Evolutionary conservation across 2,329 filamentous ascomycete genomes (phyloP).

Genomic region (Pestalotiopsis sp.): DNA sequence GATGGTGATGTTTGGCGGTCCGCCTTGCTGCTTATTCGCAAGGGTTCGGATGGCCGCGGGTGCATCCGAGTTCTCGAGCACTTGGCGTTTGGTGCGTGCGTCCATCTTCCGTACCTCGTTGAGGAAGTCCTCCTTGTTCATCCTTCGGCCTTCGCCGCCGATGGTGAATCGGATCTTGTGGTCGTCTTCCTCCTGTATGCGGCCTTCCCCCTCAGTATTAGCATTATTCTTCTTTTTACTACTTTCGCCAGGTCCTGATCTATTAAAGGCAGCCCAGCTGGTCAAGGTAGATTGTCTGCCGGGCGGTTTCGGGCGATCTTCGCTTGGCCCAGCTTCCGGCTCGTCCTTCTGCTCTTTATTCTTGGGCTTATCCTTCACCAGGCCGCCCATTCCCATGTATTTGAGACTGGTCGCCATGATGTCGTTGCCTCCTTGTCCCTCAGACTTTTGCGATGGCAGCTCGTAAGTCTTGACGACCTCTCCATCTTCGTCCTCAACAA

Average conservation of each 20-base stretch:
- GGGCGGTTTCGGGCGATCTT: constrained; percentile 29
- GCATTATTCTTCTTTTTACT: constrained; percentile 41
- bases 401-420: constrained; percentile 50
- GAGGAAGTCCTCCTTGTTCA: constrained; percentile 83
- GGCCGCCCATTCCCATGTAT: constrained; percentile 55
- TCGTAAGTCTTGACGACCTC: constrained; percentile 87
- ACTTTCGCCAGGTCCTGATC: constrained; percentile 29
- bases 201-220: constrained; percentile 41
- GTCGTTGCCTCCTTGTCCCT: constrained; percentile 34
- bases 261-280: constrained; percentile 54
- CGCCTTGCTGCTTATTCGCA: constrained; percentile 37
- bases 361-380: constrained; percentile 44
- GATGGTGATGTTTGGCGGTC: background rate
- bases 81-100: constrained; percentile 60
- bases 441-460: constrained; percentile 59
- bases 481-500: constrained; percentile 84
- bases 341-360: constrained; percentile 19
- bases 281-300: constrained; percentile 39
- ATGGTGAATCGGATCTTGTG: constrained; percentile 77
- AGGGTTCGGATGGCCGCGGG: constrained; percentile 50
- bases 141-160: constrained; percentile 69
- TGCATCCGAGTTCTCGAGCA: constrained; percentile 54
- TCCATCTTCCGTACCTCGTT: constrained; percentile 74
- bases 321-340: constrained; percentile 24
- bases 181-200: constrained; percentile 59